These are phyloP conservation scores for Monilinia laxa DNA, from an alignment of 2,329 filamentous ascomycete species.

Conservation along the genomic window DNA sequence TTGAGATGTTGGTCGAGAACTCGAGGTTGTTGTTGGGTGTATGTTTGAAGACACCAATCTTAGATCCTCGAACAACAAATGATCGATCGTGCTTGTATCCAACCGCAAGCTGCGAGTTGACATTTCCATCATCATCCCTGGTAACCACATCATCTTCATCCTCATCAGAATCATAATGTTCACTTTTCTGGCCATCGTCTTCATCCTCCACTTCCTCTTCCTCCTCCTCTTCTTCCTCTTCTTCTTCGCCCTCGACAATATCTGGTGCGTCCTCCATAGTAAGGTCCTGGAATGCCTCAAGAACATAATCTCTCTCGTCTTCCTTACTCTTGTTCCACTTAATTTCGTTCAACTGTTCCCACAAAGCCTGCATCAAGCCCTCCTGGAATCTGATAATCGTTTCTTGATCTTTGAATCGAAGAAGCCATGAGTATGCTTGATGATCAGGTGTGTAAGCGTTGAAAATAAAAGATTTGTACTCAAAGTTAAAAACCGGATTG, in stretches of 20 bases:
- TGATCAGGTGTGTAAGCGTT: constrained; percentile 91
- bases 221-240: constrained; percentile 51
- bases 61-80: constrained; percentile 93
- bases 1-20: constrained; percentile 96
- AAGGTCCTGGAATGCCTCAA: constrained; percentile 93
- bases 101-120: constrained; percentile 92
- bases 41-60: constrained; percentile 99
- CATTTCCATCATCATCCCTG: constrained; percentile 70
- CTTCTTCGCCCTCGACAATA: constrained; percentile 48
- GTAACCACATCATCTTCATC: constrained; percentile 75
- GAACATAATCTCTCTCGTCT: constrained; percentile 87
- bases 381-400: constrained; percentile 86
- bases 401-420: constrained; percentile 83
- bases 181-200: constrained; percentile 64
- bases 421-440: constrained; percentile 89
- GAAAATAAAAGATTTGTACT: constrained; percentile 98
- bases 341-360: constrained; percentile 91
- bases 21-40: constrained; percentile 88
- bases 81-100: constrained; percentile 97
- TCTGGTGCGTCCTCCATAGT: constrained; percentile 78
- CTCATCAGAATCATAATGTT: constrained; percentile 73
- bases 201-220: constrained; percentile 54
- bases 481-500: constrained; percentile 98
- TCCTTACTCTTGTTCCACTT: constrained; percentile 96
- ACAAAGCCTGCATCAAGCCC: constrained; percentile 90